Conservation (phyloP, 108 stramenopile genomes). For the Epithemia pelagica region DNA sequence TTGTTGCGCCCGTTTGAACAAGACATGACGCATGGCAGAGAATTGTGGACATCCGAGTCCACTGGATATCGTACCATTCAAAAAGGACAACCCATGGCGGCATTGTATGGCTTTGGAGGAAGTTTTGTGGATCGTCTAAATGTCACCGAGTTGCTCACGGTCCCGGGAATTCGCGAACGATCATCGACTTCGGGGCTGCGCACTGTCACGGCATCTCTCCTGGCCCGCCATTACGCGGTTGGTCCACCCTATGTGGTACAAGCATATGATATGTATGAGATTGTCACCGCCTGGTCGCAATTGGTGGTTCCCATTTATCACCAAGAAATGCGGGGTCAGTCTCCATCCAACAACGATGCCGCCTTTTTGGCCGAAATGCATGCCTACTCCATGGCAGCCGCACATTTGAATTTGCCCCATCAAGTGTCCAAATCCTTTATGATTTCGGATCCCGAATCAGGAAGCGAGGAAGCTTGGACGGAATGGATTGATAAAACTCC, state of each 20-base stretch:
- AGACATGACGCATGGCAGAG: not conserved
- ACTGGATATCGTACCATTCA: conserved; percentile 31
- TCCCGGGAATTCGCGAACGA: too few species aligned
- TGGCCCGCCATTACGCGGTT: conserved; percentile 41
- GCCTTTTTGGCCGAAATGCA: conserved; percentile 82
- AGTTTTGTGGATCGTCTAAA: conserved; percentile 21
- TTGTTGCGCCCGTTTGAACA: conserved; percentile 55
- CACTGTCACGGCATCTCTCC: not conserved
- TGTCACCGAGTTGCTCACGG: too few species aligned
- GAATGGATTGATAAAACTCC: not conserved
- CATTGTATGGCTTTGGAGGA: conserved; percentile 71
- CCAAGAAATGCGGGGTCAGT: too few species aligned
- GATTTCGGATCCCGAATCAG: conserved; percentile 24
- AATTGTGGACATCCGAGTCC: not conserved
- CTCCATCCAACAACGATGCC: too few species aligned
- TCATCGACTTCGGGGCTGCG: not conserved
- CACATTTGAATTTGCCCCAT: conserved; percentile 52
- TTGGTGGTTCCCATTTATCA: conserved; percentile 60
- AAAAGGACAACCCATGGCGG: conserved; percentile 79
- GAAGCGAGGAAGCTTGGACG: not conserved
- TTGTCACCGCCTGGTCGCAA: conserved; percentile 58
- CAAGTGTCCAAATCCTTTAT: conserved; percentile 42
- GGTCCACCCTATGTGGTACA: conserved; percentile 79
- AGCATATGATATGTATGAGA: conserved; percentile 58
- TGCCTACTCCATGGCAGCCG: conserved; percentile 66